Base-by-base conservation (phyloP, 768 basidiomycete species). In the Gautieria morchelliformis region DNA sequence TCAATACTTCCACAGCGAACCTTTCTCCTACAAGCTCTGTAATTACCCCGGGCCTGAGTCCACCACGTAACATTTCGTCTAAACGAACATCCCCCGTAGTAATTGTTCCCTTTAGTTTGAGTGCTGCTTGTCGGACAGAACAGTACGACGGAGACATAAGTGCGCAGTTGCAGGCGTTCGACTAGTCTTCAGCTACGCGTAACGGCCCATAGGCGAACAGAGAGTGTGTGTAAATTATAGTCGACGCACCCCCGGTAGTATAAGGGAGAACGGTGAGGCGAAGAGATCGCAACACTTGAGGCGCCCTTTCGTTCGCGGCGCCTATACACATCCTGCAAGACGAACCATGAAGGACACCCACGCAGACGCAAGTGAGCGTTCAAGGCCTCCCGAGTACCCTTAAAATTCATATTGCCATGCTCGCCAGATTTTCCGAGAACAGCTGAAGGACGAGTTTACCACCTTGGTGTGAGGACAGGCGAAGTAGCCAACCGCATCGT, bases 11-110 rank as follows among this genome's bases (percentile, higher is more conserved):
- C 53, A 35, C 11, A 51, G 39, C 30, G 9, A 37, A 93, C 93
- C 91, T 90, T 75, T 95, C 90, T 27, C 93, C 93, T 12, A 78
- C 83, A 41, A 95, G 71, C 63, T 97, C 93, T 82, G 90, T 94
- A 3, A 97, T 61, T 79, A 85, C 84, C 1, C 90, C 84, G 1
- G 84, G 81, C 55, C 78, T 71, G 20, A 96, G 75, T 3, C 93
- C 93, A 12, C 93, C 93, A 7, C 87, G 87, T 0, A 97, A 72
- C 5, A 79, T 71, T 27, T 68, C 56, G 66, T 97, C 92, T 15
- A 97, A 73, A 19, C 71, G 64, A 1, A 66, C 58, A 66, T 95
- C 90, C 1, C 93, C 93, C 0, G 88, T 88, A 0, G 88, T 82
- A 62, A 88, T 55, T 17, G 42, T 44, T 22, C 42, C 42, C 8